These are phyloP conservation scores for Xylariaceae sp. DNA, from an alignment of 2,329 filamentous ascomycete genomes.

Conservation along the genomic window DNA sequence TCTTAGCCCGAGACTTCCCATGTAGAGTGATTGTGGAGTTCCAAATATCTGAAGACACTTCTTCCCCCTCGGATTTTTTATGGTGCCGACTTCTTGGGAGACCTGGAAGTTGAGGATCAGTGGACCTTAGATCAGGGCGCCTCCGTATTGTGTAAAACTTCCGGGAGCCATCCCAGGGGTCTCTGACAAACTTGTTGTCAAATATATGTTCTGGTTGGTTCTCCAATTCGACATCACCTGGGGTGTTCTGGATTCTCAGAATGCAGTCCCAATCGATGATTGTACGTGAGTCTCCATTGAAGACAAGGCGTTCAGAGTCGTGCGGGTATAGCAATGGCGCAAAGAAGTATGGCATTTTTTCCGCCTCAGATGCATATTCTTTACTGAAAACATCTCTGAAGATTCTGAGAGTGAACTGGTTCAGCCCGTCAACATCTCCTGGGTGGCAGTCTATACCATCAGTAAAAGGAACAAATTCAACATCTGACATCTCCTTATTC, in stretches of 20 bases:
- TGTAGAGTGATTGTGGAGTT: slow-evolving; percentile 85
- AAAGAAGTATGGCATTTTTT: slow-evolving; percentile 82
- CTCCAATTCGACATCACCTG: slow-evolving; percentile 48
- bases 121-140: slow-evolving; percentile 64
- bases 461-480: slow-evolving; percentile 56
- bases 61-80: slow-evolving; percentile 46
- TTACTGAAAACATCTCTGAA: slow-evolving; percentile 93
- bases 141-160: slow-evolving; percentile 64
- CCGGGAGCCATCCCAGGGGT: slow-evolving; percentile 67
- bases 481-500: slow-evolving; percentile 63
- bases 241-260: slow-evolving; percentile 43
- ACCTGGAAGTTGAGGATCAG: slow-evolving; percentile 68
- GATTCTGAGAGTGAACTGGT: slow-evolving; percentile 74
- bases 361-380: slow-evolving; percentile 67
- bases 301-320: slow-evolving; percentile 32
- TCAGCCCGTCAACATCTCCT: slow-evolving; percentile 61
- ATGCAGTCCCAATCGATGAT: slow-evolving; percentile 71
- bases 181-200: slow-evolving; percentile 59
- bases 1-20: slow-evolving; percentile 60
- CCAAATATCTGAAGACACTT: slow-evolving; percentile 67
- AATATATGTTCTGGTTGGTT: slow-evolving; percentile 58
- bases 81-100: slow-evolving; percentile 56
- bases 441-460: slow-evolving; percentile 52
- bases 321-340: slow-evolving; percentile 60
- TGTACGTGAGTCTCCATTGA: slow-evolving; percentile 29